Evolutionary conservation across 306 rosid species (phyloP).

Genomic region (Astragalus glycyphyllos): DNA sequence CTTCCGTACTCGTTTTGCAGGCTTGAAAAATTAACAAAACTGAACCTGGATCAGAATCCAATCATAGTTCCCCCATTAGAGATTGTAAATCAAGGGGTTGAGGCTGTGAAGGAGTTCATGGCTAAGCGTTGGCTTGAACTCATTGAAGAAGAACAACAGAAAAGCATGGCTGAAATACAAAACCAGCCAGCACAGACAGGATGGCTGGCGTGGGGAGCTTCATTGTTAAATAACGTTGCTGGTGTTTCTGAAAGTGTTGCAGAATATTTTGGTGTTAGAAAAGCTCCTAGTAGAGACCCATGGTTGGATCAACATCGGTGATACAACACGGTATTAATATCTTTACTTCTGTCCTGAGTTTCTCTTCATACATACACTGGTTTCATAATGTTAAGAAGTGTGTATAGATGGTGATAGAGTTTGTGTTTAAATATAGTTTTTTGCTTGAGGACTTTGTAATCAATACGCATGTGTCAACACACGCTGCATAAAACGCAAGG

Average conservation of each 20-base stretch:
- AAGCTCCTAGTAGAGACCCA: conserved; percentile 47
- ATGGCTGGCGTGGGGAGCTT: conserved; percentile 59
- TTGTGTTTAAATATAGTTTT: too few relatives aligned
- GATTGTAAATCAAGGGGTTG: conserved; percentile 55
- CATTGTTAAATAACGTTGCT: conserved; percentile 50
- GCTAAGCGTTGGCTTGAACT: conserved; percentile 47
- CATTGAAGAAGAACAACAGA: conserved; percentile 48
- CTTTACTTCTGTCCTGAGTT: neutral
- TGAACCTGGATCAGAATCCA: conserved; percentile 62
- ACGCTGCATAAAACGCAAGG: neutral
- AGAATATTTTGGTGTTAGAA: conserved; percentile 49
- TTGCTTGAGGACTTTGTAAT: too few relatives aligned
- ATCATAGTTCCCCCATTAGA: conserved; percentile 50
- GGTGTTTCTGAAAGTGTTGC: conserved; percentile 51
- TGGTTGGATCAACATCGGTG: conserved; percentile 52
- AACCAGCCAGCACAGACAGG: conserved; percentile 51
- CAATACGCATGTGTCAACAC: conserved; percentile 1
- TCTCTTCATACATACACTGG: neutral
- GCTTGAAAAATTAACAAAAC: conserved; percentile 55
- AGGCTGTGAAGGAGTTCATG: conserved; percentile 60
- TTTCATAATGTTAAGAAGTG: too few relatives aligned
- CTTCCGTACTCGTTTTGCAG: conserved; percentile 53
- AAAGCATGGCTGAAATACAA: conserved; percentile 41
- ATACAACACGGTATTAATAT: neutral
- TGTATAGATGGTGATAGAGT: too few relatives aligned